These are phyloP conservation scores for Ambrosiella cleistominuta DNA, from an alignment of 2,329 filamentous ascomycete genomes.

Conservation along the genomic window DNA sequence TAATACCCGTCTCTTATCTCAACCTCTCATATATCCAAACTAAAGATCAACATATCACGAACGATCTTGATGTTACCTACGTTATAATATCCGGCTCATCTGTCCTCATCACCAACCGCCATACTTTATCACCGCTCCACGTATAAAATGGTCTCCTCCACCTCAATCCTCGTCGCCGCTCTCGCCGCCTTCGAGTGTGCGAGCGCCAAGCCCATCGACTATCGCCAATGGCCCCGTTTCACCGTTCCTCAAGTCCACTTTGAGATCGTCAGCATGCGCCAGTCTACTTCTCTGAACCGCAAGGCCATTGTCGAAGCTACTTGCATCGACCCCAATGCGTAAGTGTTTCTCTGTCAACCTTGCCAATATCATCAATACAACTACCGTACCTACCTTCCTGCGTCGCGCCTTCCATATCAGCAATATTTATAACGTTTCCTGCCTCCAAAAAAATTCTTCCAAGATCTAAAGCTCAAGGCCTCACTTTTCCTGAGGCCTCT, in stretches of 20 bases:
- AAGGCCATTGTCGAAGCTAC: conserved; percentile 23
- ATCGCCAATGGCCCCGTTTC: conserved; percentile 21
- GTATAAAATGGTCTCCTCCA: conserved; percentile 20
- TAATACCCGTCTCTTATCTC: neutral
- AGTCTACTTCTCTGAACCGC: conserved; percentile 23
- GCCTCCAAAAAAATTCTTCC: neutral
- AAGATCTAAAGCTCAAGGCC: neutral
- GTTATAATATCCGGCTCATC: neutral
- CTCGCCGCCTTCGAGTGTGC: conserved; percentile 19
- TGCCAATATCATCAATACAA: neutral
- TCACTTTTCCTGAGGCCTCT: neutral
- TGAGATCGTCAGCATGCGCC: conserved; percentile 26
- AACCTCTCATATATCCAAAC: neutral
- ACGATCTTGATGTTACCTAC: neutral
- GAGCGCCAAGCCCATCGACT: conserved; percentile 20
- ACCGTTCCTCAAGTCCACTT: conserved; percentile 26
- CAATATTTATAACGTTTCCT: neutral
- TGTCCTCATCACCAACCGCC: conserved; percentile 8
- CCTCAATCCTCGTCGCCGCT: conserved; percentile 18
- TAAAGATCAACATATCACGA: neutral
- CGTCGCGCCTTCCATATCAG: neutral
- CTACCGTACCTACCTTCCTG: neutral
- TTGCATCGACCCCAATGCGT: conserved; percentile 27
- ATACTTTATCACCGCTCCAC: conserved; percentile 6
- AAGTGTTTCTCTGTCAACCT: conserved; percentile 15